phyloP scores from a whole-genome alignment of 163 green algal species.

The Scenedesmus sp. region DNA sequence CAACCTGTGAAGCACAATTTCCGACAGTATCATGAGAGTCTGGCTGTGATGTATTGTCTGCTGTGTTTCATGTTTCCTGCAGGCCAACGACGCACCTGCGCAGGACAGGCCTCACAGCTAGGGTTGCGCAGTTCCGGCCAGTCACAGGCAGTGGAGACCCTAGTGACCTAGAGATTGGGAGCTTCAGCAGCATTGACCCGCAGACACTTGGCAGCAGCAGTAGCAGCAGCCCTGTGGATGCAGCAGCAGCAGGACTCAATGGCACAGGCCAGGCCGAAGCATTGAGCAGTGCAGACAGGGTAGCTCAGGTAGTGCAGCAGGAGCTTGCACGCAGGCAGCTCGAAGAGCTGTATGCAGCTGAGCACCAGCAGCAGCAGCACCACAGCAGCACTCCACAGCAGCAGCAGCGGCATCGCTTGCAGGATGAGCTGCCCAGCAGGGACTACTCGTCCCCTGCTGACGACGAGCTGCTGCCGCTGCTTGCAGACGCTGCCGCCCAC shows the following conservation, averaged over 20 bases:
- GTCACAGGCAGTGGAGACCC: conserved; percentile 40
- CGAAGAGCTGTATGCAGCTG: conserved; percentile 18
- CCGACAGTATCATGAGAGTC: not conserved
- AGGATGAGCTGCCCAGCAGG: not conserved
- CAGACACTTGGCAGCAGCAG: not conserved
- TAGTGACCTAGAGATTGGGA: conserved; percentile 35
- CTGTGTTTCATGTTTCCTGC: not conserved
- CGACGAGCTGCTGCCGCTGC: conserved; percentile 39
- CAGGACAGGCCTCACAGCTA: not conserved
- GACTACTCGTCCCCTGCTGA: conserved; percentile 14
- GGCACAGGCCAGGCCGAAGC: not conserved
- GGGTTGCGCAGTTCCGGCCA: conserved; percentile 41
- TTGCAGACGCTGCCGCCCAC: conserved; percentile 36
- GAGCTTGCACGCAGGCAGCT: conserved; percentile 15
- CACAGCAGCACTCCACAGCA: not conserved
- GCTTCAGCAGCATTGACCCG: conserved; percentile 15
- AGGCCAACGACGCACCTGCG: not conserved
- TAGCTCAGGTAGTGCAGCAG: conserved; percentile 20
- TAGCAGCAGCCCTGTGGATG: not conserved
- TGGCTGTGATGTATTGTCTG: not conserved
- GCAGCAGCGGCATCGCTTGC: not conserved
- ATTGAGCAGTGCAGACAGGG: conserved; percentile 10
- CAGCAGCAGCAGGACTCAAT: not conserved
- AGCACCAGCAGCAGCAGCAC: not conserved
- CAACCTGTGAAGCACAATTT: not conserved